Conservation (phyloP, 164 flowering plant genomes). For the Protea cynaroides region DNA sequence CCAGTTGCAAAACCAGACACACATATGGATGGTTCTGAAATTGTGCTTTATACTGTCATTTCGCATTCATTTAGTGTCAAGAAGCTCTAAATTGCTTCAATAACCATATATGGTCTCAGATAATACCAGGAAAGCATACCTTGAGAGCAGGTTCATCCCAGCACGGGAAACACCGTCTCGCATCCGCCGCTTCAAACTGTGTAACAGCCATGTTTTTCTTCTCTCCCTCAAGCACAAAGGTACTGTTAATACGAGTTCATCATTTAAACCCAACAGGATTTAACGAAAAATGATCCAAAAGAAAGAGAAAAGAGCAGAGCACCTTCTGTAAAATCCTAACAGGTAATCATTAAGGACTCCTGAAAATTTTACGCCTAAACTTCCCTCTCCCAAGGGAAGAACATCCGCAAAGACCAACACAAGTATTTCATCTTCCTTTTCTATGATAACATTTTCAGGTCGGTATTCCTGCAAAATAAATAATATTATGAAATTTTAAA, state of each 20-base stretch:
- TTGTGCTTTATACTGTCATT: too few relatives aligned
- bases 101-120: too few relatives aligned
- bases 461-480: constrained; percentile 23
- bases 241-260: constrained; percentile 29
- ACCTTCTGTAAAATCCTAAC: constrained; percentile 97
- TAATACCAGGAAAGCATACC: constrained; percentile 30
- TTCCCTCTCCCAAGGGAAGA: constrained; percentile 35
- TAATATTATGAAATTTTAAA: constrained; percentile 6
- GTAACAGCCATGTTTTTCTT: constrained; percentile 97
- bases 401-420: constrained; percentile 37
- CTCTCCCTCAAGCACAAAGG: constrained; percentile 73
- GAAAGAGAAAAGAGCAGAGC: neutral
- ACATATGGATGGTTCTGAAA: too few relatives aligned
- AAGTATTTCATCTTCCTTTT: constrained; percentile 52
- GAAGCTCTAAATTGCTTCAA: too few relatives aligned
- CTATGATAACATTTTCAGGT: constrained; percentile 31
- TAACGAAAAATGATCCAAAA: neutral
- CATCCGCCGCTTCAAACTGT: constrained; percentile 97
- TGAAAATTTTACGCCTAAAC: constrained; percentile 35
- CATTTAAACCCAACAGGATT: neutral
- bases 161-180: constrained; percentile 96
- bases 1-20: neutral
- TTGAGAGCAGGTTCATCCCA: constrained; percentile 99
- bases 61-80: too few relatives aligned
- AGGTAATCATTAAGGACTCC: constrained; percentile 80